Percentiles rank a stretch among this genome's conserved stretches.
Evolutionary conservation across 2,329 filamentous ascomycete species (phyloP).

Genomic region (Verticillium isaacii): DNA sequence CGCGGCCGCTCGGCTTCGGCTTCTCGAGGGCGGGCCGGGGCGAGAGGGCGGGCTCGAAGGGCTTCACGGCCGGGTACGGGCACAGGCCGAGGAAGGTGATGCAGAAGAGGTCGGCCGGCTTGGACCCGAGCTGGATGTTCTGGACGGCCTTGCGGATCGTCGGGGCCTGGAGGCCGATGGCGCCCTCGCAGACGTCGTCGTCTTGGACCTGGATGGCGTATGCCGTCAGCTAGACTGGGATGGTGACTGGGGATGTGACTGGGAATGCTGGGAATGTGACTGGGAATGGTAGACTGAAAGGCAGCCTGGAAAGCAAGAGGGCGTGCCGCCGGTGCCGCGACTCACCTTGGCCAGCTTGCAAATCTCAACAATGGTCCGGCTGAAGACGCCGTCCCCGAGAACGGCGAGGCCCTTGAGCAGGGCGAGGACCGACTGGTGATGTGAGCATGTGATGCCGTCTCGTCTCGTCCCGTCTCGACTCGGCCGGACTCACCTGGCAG

Average conservation of each 20-base stretch:
- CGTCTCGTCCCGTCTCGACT: neutral
- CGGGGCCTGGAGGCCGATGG: conserved; percentile 46
- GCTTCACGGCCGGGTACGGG: conserved; percentile 37
- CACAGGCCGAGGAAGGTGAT: conserved; percentile 50
- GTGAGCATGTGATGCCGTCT: neutral
- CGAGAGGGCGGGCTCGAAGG: conserved; percentile 34
- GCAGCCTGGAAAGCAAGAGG: neutral
- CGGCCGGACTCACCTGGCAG: neutral
- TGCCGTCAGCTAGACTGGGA: too few species aligned
- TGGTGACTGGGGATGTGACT: too few species aligned
- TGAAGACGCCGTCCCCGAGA: neutral
- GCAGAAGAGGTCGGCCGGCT: conserved; percentile 47
- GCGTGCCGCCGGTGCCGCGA: neutral
- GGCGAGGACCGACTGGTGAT: neutral
- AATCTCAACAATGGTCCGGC: neutral
- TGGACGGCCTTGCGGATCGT: conserved; percentile 45
- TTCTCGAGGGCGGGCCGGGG: conserved; percentile 30
- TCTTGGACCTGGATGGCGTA: conserved; percentile 31
- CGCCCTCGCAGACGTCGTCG: conserved; percentile 49
- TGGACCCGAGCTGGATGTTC: conserved; percentile 40
- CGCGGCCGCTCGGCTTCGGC: conserved; percentile 35
- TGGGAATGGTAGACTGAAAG: too few species aligned
- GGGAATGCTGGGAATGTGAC: too few species aligned
- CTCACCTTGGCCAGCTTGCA: neutral
- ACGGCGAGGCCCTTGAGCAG: neutral